phyloP scores from a whole-genome alignment of 2,329 filamentous ascomycete genomes.

The Didymella pomorum region DNA sequence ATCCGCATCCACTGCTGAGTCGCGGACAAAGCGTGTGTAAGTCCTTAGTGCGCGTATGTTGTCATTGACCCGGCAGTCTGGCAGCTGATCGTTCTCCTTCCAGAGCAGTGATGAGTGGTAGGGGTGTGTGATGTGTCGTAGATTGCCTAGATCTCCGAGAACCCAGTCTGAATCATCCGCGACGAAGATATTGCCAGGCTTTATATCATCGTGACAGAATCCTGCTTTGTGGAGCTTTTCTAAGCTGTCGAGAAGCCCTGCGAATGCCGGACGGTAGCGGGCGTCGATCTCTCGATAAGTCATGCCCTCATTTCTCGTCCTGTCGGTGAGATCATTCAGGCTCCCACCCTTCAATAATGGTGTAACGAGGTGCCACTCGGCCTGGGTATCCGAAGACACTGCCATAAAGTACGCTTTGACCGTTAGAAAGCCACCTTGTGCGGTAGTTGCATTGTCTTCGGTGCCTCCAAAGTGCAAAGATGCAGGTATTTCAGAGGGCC shows the following conservation, averaged over 20 bases:
- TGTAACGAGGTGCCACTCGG: conserved; percentile 34
- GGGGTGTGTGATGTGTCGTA: conserved; percentile 41
- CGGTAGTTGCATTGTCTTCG: conserved; percentile 2
- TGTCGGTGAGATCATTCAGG: conserved; percentile 22
- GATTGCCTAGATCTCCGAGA: conserved; percentile 49
- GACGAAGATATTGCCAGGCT: conserved; percentile 47
- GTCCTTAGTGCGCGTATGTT: conserved; percentile 41
- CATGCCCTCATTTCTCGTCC: conserved; percentile 1
- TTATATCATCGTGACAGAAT: conserved; percentile 52
- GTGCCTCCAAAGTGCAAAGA: conserved; percentile 31
- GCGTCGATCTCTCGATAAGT: conserved; percentile 33
- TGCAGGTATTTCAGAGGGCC: conserved; percentile 42
- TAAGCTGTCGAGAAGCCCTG: conserved; percentile 35
- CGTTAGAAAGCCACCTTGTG: conserved; percentile 26
- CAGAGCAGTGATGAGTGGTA: conserved; percentile 38
- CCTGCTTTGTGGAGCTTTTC: conserved; percentile 38
- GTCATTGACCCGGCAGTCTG: conserved; percentile 43
- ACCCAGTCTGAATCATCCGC: conserved; percentile 35
- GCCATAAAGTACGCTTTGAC: conserved; percentile 32
- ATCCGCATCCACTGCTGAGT: conserved; percentile 16
- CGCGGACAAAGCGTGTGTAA: conserved; percentile 36
- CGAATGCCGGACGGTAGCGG: conserved; percentile 40
- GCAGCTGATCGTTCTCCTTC: conserved; percentile 33
- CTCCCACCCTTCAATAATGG: conserved; percentile 29
- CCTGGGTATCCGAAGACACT: conserved; percentile 13